Evolutionary conservation across 768 basidiomycete species (phyloP), one percentile per base, ranked within the genome.

Genomic region (Lentinula detonsa): DNA sequence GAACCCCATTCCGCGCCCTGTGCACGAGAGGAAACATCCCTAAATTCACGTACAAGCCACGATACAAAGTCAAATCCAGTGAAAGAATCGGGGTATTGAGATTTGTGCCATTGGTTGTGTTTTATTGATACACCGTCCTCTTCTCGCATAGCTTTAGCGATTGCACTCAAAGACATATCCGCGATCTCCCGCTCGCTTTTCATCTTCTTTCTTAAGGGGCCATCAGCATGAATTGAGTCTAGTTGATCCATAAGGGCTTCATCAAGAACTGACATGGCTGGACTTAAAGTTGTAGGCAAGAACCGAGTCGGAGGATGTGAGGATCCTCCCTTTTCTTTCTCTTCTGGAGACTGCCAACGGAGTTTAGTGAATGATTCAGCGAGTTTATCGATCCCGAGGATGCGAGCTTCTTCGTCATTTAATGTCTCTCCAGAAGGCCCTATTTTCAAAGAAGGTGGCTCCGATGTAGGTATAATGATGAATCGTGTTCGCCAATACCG

Each of bases 401-500:
- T 80, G 15, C 92, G 87, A 15, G 88, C 86, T 72, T 96, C 95
- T 71, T 95, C 92, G 34, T 93, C 91, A 65, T 87, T 85, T 53
- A 96, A 79, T 57, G 78, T 79, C 69, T 96, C 94, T 1, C 88
- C 90, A 1, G 81, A 80, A 0, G 88, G 80, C 0, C 86, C 85
- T 11, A 77, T 74, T 48, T 75, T 80, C 1, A 79, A 69, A 37
- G 78, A 74, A 3, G 83, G 93, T 62, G 85, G 80, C 40, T 92
- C 89, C 13, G 83, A 78, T 0, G 93, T 88, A 0, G 96, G 96
- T 33, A 99, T 90, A 18, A 99, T 86, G 28, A 98, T 81, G 70
- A 97, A 97, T 21, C 95, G 81, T 0, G 95, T 98, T 11, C 95
- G 83, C 93, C 96, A 97, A 67, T 96, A 96, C 50, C 91, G 85